These are phyloP conservation scores for Amborella trichopoda DNA, from an alignment of 164 flowering plant genomes.

Conservation along the genomic window DNA sequence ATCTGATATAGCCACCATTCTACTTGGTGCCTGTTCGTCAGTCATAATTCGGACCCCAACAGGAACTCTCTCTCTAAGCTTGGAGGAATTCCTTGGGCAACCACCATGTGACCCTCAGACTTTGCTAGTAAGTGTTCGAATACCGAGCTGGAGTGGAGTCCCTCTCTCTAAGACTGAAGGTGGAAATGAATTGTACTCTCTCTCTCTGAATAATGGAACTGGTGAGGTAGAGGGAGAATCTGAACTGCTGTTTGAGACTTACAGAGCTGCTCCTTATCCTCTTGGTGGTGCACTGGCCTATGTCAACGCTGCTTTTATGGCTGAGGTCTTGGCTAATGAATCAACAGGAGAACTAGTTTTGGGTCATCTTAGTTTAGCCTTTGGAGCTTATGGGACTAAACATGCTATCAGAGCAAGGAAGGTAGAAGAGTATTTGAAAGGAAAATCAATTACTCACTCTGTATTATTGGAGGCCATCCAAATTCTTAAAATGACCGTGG, in stretches of 20 bases:
- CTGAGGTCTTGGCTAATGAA: slow-evolving; percentile 28
- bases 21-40: slow-evolving; percentile 50
- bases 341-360: slow-evolving; percentile 18
- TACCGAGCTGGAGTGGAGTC: slow-evolving; percentile 24
- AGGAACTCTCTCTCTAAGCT: slow-evolving; percentile 22
- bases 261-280: slow-evolving; percentile 84
- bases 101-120: slow-evolving; percentile 39
- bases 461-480: slow-evolving; percentile 45
- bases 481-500: slow-evolving; percentile 32
- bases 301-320: slow-evolving; percentile 77
- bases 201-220: not conserved
- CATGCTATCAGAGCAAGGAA: slow-evolving; percentile 62
- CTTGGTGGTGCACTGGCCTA: slow-evolving; percentile 81
- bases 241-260: slow-evolving; percentile 59
- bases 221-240: too few species aligned
- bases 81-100: slow-evolving; percentile 61
- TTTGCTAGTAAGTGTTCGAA: slow-evolving; percentile 44
- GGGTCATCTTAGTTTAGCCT: slow-evolving; percentile 42
- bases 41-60: slow-evolving; percentile 29
- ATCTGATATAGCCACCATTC: slow-evolving; percentile 79
- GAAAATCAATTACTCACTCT: slow-evolving; percentile 27
- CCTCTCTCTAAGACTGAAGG: not conserved
- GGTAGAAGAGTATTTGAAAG: slow-evolving; percentile 52
- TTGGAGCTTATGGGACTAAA: slow-evolving; percentile 75
- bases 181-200: too few species aligned